Evolutionary conservation across 768 basidiomycete species (phyloP), one percentile per base, ranked within the genome.

Genomic region (Pleurotus salmoneostramineus): DNA sequence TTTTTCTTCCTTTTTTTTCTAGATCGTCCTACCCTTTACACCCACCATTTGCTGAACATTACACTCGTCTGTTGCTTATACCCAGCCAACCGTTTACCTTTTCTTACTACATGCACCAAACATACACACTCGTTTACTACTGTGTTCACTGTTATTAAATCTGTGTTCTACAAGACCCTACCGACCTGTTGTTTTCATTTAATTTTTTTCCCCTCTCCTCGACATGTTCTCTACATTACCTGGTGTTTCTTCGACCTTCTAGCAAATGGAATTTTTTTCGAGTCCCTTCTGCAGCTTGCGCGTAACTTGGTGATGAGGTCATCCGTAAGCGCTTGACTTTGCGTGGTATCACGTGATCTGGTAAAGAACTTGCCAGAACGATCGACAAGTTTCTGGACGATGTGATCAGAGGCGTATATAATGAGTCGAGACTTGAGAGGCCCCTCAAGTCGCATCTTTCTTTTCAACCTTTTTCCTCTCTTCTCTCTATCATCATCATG

Each of bases 401-500:
- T 27, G n/a, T 8, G 37, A 17, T 27, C 52, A 35, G 43, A 32
- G 17, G 52, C 43, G 32, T 55, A 55, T 55, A 55, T 33, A 49
- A 55, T n/a, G 11, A 40, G 36, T 55, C 52, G 52, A 55, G 40
- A 21, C 7, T 10, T 15, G 7, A 10, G 52, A 36, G 37, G 15
- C 36, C 50, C 33, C n/a, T 37, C 33, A 51, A 51, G 33, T 51
- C 17, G 44, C 44, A 50, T 17, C 47, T 43, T 54, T 58, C 63
- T 60, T 51, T 60, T 63, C 49, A 50, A 33, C 47, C 59, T 54
- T 55, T 50, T 31, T 27, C 59, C 40, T 57, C 55, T 44, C 32
- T 59, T 59, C 27, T 49, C 58, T 62, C 56, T 56, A 56, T 56
- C 54, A 45, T 62, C 60, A 62, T 58, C 65, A 84, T 85, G 83